Percentiles rank a stretch among this genome's conserved stretches.
These are phyloP conservation scores for Beauveria caledonica DNA, from an alignment of 2,329 filamentous ascomycete species.

Conservation along the genomic window DNA sequence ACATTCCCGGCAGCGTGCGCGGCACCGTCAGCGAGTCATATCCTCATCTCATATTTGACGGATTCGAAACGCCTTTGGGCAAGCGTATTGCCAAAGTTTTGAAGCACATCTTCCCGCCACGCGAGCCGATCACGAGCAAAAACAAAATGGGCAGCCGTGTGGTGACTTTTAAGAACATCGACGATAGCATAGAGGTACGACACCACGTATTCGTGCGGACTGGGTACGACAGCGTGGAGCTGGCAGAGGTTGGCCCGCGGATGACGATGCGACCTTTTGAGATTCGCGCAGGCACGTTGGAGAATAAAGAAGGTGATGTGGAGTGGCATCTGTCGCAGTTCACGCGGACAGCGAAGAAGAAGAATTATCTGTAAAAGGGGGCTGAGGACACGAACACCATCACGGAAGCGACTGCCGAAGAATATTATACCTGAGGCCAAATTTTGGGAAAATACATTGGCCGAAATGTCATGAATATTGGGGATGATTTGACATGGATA, in stretches of 20 bases:
- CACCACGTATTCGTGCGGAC: constrained; percentile 82
- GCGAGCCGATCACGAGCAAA: constrained; percentile 63
- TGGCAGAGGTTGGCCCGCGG: constrained; percentile 82
- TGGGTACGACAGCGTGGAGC: constrained; percentile 78
- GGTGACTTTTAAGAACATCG: constrained; percentile 89
- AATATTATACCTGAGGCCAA: neutral
- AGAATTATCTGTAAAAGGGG: constrained; percentile 73
- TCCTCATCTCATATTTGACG: constrained; percentile 91
- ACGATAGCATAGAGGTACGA: constrained; percentile 87
- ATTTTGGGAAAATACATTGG: neutral
- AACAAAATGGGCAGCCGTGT: constrained; percentile 78
- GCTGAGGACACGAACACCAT: neutral
- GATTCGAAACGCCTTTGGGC: constrained; percentile 75
- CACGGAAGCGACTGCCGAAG: neutral
- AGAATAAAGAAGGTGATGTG: constrained; percentile 90
- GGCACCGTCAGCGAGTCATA: constrained; percentile 90
- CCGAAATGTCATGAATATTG: neutral
- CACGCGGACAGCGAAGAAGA: constrained; percentile 87
- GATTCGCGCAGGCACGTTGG: constrained; percentile 81
- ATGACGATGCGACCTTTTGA: constrained; percentile 98
- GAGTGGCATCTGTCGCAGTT: constrained; percentile 97
- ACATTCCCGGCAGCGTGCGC: constrained; percentile 79
- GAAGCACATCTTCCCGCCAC: constrained; percentile 88
- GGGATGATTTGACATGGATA: neutral
- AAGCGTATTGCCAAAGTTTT: constrained; percentile 79